A percentile compares a stretch with the other conserved stretches of the same genome.
These are phyloP conservation scores for Gamarada debralockiae DNA, from an alignment of 495 filamentous ascomycete genomes.

Conservation along the genomic window DNA sequence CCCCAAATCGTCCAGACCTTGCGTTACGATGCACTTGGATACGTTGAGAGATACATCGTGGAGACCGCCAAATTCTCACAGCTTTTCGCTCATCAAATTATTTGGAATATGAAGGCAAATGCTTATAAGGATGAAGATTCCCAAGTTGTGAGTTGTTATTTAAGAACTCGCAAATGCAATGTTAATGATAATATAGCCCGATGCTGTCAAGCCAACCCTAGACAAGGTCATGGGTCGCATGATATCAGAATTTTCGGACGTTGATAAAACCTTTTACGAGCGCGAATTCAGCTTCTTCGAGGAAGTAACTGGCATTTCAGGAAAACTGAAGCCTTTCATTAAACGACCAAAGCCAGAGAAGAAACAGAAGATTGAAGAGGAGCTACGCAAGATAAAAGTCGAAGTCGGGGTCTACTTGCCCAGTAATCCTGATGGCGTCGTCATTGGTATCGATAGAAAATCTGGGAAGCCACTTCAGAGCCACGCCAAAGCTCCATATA, in stretches of 20 bases:
- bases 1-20: slow-evolving; percentile 95
- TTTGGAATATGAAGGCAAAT: slow-evolving; percentile 99
- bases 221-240: slow-evolving; percentile 86
- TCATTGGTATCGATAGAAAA: slow-evolving; percentile 96
- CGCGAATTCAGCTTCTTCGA: slow-evolving; percentile 97
- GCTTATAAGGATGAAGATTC: slow-evolving; percentile 96
- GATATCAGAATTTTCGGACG: slow-evolving; percentile 71
- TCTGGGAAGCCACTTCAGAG: slow-evolving; percentile 95
- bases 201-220: slow-evolving; percentile 86
- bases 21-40: slow-evolving; percentile 91
- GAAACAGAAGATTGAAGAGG: slow-evolving; percentile 98
- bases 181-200: slow-evolving; percentile 60
- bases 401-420: slow-evolving; percentile 97
- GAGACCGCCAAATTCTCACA: slow-evolving; percentile 96
- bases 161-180: too few species aligned
- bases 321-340: slow-evolving; percentile 90
- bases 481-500: slow-evolving; percentile 96
- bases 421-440: slow-evolving; percentile 93
- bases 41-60: slow-evolving; percentile 93
- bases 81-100: slow-evolving; percentile 97
- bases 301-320: slow-evolving; percentile 91
- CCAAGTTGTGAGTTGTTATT: slow-evolving; percentile 67
- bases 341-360: slow-evolving; percentile 93
- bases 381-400: slow-evolving; percentile 92
- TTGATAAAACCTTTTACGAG: slow-evolving; percentile 85